Evolutionary conservation across 2,329 filamentous ascomycete genomes (phyloP).

Genomic region (Botrytis elliptica): DNA sequence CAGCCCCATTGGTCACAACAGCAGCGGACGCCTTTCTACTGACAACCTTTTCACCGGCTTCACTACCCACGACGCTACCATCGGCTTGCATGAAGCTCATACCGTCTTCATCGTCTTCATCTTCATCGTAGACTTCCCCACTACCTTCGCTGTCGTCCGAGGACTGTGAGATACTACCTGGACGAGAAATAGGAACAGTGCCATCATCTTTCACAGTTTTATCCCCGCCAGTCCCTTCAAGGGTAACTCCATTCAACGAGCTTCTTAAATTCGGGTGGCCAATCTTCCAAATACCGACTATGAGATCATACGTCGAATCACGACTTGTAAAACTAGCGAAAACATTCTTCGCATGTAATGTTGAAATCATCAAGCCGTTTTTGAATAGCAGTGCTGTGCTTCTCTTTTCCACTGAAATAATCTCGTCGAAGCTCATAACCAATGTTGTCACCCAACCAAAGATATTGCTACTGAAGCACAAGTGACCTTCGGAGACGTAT

Average conservation of each 20-base stretch:
- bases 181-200: constrained; percentile 39
- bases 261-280: constrained; percentile 90
- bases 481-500: constrained; percentile 94
- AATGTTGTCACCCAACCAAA: constrained; percentile 96
- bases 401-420: constrained; percentile 94
- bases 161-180: constrained; percentile 54
- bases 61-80: constrained; percentile 45
- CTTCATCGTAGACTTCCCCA: constrained; percentile 75
- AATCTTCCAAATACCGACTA: constrained; percentile 98
- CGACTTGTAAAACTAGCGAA: constrained; percentile 94
- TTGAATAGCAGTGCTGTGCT: constrained; percentile 94
- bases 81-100: constrained; percentile 54
- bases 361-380: constrained; percentile 96
- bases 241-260: constrained; percentile 81
- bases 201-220: constrained; percentile 77
- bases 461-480: constrained; percentile 99
- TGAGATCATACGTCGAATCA: constrained; percentile 94
- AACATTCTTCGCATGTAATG: constrained; percentile 88
- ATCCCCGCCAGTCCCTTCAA: constrained; percentile 81
- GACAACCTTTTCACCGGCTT: constrained; percentile 60
- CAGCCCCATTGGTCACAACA: constrained; percentile 45
- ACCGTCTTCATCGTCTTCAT: constrained; percentile 70
- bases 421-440: constrained; percentile 97
- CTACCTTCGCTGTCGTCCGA: constrained; percentile 59
- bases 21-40: constrained; percentile 71